Percentiles rank a stretch among this genome's conserved stretches.
Evolutionary conservation across 108 stramenopile species (phyloP).

Genomic region (Fistulifera solaris): DNA sequence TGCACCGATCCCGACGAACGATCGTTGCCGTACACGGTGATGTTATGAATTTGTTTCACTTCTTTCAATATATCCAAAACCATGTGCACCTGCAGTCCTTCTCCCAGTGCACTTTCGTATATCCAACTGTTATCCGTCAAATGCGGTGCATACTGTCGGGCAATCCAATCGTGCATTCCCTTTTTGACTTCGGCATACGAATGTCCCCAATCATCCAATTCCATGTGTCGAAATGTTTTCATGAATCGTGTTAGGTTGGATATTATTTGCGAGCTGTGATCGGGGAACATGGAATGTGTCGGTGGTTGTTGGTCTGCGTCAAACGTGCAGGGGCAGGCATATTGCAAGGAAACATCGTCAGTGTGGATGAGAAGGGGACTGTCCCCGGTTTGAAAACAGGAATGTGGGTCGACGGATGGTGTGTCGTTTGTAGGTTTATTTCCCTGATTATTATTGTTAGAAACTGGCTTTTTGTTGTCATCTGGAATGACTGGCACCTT

Average conservation of each 20-base stretch:
- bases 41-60: conserved; percentile 4
- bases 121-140: conserved; percentile 12
- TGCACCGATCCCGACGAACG: conserved; percentile 8
- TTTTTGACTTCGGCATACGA: conserved; percentile 10
- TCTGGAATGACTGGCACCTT: too few relatives aligned
- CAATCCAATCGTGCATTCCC: conserved; percentile 10
- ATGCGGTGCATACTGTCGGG: conserved; percentile 8
- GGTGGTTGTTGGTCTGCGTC: too few relatives aligned
- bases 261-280: too few relatives aligned
- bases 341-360: too few relatives aligned
- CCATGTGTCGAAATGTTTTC: conserved; percentile 12
- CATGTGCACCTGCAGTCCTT: conserved; percentile 22
- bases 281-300: too few relatives aligned
- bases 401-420: too few relatives aligned
- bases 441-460: too few relatives aligned
- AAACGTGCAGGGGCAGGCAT: too few relatives aligned
- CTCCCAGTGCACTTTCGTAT: conserved; percentile 26
- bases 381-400: too few relatives aligned
- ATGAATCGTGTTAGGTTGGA: background rate
- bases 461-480: too few relatives aligned
- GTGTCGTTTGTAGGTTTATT: too few relatives aligned
- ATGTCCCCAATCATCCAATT: conserved; percentile 12
- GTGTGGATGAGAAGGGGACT: too few relatives aligned
- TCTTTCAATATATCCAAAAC: conserved; percentile 26
- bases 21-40: conserved; percentile 38